These are phyloP conservation scores for Exophiala aquamarina DNA, from an alignment of 2,329 filamentous ascomycete species.

Conservation along the genomic window DNA sequence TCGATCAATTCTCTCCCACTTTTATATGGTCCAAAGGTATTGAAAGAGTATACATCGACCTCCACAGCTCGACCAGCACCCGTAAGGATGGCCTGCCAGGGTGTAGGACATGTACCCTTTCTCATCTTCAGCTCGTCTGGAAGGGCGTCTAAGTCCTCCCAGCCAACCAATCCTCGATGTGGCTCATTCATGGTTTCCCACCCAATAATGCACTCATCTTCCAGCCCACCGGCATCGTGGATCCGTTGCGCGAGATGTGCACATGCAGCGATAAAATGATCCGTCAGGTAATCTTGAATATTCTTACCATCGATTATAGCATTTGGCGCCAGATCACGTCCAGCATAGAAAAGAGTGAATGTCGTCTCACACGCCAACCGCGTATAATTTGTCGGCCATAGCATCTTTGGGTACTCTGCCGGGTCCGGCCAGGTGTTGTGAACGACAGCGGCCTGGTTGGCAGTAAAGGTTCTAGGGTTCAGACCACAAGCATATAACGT, in stretches of 20 bases:
- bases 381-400: conserved; percentile 97
- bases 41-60: conserved; percentile 90
- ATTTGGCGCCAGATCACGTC: conserved; percentile 88
- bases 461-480: conserved; percentile 79
- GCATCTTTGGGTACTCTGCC: conserved; percentile 92
- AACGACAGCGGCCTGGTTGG: conserved; percentile 87
- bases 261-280: conserved; percentile 79
- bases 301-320: conserved; percentile 93
- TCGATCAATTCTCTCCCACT: conserved; percentile 80
- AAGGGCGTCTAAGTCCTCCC: conserved; percentile 75
- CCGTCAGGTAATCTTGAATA: conserved; percentile 91
- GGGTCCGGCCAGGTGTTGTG: conserved; percentile 91
- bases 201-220: conserved; percentile 83
- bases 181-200: conserved; percentile 98
- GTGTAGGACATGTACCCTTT: conserved; percentile 88
- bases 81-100: conserved; percentile 89
- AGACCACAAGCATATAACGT: conserved; percentile 92
- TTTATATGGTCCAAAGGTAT: conserved; percentile 87
- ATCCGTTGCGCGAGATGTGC: conserved; percentile 80
- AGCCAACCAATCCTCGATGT: conserved; percentile 81
- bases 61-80: conserved; percentile 91
- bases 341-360: conserved; percentile 92
- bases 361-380: conserved; percentile 84
- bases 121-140: conserved; percentile 86
- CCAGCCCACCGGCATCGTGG: conserved; percentile 83